These are phyloP conservation scores for Boletus patriciae DNA, from an alignment of 768 basidiomycete species.

Conservation along the genomic window DNA sequence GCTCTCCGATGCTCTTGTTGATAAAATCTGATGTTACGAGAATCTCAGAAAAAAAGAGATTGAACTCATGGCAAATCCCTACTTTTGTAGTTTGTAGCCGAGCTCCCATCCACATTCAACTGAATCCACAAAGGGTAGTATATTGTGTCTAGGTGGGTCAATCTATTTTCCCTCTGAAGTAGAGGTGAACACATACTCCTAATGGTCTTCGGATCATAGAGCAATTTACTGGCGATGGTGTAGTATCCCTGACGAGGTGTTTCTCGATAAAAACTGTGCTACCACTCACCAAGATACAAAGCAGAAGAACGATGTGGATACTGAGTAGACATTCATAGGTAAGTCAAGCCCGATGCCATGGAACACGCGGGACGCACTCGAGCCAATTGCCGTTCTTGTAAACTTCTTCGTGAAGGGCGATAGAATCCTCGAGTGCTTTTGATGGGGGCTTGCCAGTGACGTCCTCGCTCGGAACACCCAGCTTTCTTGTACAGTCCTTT, in stretches of 20 bases:
- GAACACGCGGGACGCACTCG: not conserved
- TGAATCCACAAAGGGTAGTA: not conserved
- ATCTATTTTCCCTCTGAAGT: not conserved
- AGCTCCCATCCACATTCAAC: not conserved
- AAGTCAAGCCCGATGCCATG: not conserved
- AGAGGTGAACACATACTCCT: not conserved
- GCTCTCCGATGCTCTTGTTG: not conserved
- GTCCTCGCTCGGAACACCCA: not conserved
- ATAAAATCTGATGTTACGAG: not conserved
- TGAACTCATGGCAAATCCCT: not conserved
- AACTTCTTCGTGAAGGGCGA: not conserved
- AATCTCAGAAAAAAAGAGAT: not conserved
- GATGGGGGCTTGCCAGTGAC: not conserved
- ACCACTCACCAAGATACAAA: slow-evolving; percentile 5
- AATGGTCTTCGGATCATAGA: not conserved
- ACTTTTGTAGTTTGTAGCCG: not conserved
- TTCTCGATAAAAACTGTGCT: not conserved
- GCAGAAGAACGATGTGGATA: not conserved
- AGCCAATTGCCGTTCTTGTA: not conserved
- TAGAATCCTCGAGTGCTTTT: not conserved
- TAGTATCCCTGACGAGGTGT: slow-evolving; percentile 1
- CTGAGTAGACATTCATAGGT: not conserved
- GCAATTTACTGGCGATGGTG: not conserved
- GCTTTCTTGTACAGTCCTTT: not conserved
- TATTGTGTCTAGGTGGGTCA: not conserved